Percentiles rank a stretch among this genome's conserved stretches.
phyloP scores from a whole-genome alignment of 306 rosid genomes.

The Cicer pinnatifidum region DNA sequence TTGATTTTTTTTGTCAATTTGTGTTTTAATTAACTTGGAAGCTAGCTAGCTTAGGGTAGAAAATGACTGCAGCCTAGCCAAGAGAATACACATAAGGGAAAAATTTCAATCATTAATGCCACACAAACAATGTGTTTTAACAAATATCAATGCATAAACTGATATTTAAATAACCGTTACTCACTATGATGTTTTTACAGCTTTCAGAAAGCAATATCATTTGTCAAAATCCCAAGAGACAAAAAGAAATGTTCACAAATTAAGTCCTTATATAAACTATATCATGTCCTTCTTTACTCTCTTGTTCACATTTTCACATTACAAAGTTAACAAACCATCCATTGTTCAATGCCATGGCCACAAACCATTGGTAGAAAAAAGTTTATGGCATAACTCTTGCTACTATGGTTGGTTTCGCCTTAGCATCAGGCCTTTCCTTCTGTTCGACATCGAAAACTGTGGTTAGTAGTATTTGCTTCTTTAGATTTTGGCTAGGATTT shows the following conservation, averaged over 20 bases:
- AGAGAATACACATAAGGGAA: background rate
- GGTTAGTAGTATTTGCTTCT: constrained; percentile 58
- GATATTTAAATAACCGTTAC: constrained; percentile 2
- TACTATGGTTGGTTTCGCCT: constrained; percentile 65
- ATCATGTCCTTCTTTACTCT: constrained; percentile 2
- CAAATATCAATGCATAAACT: constrained; percentile 38
- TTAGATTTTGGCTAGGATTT: constrained; percentile 61
- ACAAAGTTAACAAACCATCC: constrained; percentile 5
- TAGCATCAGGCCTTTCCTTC: constrained; percentile 63
- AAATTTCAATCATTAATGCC: background rate
- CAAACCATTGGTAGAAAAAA: constrained; percentile 46
- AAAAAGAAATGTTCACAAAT: background rate
- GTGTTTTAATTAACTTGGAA: background rate
- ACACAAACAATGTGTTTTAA: constrained; percentile 28
- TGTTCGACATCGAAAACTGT: constrained; percentile 58
- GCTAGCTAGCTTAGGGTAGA: background rate
- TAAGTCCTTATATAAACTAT: constrained; percentile 35
- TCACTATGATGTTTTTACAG: constrained; percentile 34
- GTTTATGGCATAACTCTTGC: constrained; percentile 62
- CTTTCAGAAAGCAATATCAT: constrained; percentile 36
- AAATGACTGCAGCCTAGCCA: constrained; percentile 26
- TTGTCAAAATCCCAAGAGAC: constrained; percentile 40
- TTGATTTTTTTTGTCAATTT: too few species aligned
- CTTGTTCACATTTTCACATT: constrained; percentile 15
- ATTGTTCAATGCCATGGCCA: constrained; percentile 47